A percentile compares a stretch with the other conserved stretches of the same genome.
phyloP scores from a whole-genome alignment of 2,329 filamentous ascomycete genomes.

The Arthrinium phaeospermum region DNA sequence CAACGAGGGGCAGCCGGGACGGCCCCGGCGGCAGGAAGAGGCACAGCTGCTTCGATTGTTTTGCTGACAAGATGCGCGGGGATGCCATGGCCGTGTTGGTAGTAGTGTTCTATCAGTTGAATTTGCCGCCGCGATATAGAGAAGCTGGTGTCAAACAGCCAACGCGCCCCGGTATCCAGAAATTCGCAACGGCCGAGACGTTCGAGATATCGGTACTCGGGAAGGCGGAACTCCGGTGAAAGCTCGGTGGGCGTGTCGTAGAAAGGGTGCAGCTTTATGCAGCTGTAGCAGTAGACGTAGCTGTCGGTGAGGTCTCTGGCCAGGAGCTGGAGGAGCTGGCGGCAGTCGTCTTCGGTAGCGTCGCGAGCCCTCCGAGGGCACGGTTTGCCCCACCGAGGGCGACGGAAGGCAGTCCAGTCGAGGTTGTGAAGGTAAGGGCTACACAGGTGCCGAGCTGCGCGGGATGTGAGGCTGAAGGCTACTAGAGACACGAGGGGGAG shows the following conservation, averaged over 20 bases:
- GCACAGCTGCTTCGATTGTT: background rate
- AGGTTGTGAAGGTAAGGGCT: background rate
- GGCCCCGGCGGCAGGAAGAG: background rate
- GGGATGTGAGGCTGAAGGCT: background rate
- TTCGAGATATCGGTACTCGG: background rate
- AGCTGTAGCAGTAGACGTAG: background rate
- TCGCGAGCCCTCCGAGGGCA: background rate
- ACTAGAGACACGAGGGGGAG: background rate
- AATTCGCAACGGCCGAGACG: background rate
- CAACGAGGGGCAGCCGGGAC: background rate
- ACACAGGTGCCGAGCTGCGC: background rate
- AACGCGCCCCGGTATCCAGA: background rate
- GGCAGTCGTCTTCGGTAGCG: background rate
- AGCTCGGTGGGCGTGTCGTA: background rate
- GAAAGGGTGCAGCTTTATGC: background rate
- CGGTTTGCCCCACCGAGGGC: too few species aligned
- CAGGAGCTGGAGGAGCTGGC: background rate
- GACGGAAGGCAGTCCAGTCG: background rate
- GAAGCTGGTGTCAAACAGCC: background rate
- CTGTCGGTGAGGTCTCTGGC: background rate
- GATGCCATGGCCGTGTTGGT: background rate
- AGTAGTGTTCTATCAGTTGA: background rate
- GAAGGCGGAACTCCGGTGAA: background rate
- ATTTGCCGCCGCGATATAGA: background rate
- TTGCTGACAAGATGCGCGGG: background rate